Evolutionary conservation across 331 rosid species (phyloP).

Genomic region (Quercus phellos): DNA sequence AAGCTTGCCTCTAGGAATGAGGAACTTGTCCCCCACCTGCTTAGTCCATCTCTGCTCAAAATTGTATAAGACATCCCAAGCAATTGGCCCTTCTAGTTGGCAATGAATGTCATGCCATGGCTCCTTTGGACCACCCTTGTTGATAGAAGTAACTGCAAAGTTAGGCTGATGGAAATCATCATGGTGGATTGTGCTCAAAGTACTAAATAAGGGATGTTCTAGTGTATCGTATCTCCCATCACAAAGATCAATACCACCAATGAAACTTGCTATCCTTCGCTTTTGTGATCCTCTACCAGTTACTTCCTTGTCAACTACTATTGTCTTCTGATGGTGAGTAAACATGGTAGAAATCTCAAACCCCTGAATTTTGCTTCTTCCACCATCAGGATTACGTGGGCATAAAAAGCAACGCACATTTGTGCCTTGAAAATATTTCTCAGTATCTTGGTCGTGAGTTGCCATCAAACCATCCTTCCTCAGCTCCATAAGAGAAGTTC

Average conservation of each 20-base stretch:
- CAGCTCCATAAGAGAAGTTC: conserved; percentile 36
- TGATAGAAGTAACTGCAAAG: conserved; percentile 52
- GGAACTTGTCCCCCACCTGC: conserved; percentile 40
- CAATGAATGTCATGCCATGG: conserved; percentile 97
- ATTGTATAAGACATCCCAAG: conserved; percentile 89
- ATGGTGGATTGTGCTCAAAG: conserved; percentile 41
- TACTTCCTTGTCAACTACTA: conserved; percentile 48
- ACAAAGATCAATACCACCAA: conserved; percentile 85
- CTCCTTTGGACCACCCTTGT: conserved; percentile 88
- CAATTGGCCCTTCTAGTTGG: conserved; percentile 74
- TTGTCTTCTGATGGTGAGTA: conserved; percentile 77
- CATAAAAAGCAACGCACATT: conserved; percentile 58
- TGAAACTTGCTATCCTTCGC: conserved; percentile 52
- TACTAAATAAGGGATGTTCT: conserved; percentile 61
- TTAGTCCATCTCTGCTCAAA: conserved; percentile 90
- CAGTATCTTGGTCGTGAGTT: conserved; percentile 73
- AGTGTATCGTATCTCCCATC: conserved; percentile 77
- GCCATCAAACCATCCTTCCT: conserved; percentile 70
- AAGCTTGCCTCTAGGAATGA: conserved; percentile 27
- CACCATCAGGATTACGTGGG: conserved; percentile 64
- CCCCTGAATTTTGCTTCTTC: conserved; percentile 59
- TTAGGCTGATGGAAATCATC: conserved; percentile 82
- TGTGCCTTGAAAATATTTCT: conserved; percentile 44
- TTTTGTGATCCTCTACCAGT: conserved; percentile 13
- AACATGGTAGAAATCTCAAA: conserved; percentile 57